phyloP scores from a whole-genome alignment of 441 rosid genomes.

The Pelargonium fulgidum region DNA sequence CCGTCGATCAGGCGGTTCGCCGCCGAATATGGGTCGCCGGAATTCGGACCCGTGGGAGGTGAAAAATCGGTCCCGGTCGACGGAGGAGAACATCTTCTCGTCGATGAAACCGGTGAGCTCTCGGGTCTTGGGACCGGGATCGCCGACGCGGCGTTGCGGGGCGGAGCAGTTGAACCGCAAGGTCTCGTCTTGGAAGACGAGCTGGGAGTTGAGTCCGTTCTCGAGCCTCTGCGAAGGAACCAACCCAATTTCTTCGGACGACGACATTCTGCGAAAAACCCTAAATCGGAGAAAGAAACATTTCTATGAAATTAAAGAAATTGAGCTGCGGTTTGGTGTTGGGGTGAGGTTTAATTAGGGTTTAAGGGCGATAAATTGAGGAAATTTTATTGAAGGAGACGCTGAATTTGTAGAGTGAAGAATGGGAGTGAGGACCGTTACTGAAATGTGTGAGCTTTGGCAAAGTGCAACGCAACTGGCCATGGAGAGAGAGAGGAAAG shows the following conservation, averaged over 20 bases:
- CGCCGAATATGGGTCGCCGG: conserved; percentile 26
- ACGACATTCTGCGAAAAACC: conserved; percentile 15
- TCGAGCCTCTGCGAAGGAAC: conserved; percentile 23
- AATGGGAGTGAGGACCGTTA: not conserved
- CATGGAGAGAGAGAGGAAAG: not conserved
- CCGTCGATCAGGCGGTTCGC: conserved; percentile 20
- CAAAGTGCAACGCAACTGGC: not conserved
- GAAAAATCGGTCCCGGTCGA: conserved; percentile 36
- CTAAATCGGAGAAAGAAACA: not conserved
- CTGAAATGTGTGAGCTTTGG: not conserved
- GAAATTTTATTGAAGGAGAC: not conserved
- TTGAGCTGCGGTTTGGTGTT: not conserved
- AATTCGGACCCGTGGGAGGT: conserved; percentile 26
- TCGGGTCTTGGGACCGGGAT: conserved; percentile 35
- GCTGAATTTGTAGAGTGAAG: not conserved
- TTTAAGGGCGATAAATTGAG: not conserved
- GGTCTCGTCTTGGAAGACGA: conserved; percentile 45
- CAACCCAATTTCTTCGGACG: conserved; percentile 34
- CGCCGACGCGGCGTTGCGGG: conserved; percentile 20
- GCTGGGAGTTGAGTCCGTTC: conserved; percentile 40
- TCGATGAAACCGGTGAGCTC: conserved; percentile 54
- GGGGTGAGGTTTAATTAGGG: not conserved
- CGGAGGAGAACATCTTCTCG: conserved; percentile 36
- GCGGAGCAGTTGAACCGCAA: conserved; percentile 34
- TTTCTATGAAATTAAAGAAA: not conserved